Evolutionary conservation across 495 filamentous ascomycete genomes (phyloP).

Genomic region (Podospora pseudocomata): DNA sequence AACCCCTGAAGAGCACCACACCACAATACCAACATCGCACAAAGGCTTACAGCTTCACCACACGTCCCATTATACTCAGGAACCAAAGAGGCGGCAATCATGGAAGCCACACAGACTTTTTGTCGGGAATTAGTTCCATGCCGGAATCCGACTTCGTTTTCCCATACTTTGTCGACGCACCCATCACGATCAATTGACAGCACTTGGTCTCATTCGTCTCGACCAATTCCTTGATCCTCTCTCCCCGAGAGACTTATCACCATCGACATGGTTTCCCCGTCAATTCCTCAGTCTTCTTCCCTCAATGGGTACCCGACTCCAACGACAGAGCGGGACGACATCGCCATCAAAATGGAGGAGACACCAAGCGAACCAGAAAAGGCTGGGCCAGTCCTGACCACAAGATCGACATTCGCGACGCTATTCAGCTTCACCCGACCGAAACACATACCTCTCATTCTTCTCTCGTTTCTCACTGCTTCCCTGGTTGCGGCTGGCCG

Average conservation of each 20-base stretch:
- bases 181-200: neutral
- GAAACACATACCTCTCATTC: slow-evolving; percentile 55
- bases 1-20: neutral
- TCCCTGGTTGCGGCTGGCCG: slow-evolving; percentile 58
- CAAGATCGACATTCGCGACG: slow-evolving; percentile 33
- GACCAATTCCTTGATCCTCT: neutral
- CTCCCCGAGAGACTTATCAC: neutral
- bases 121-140: neutral
- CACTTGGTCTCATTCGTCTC: neutral
- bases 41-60: slow-evolving; percentile 19
- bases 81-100: slow-evolving; percentile 2
- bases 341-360: slow-evolving; percentile 9
- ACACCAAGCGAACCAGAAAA: neutral
- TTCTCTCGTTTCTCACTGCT: slow-evolving; percentile 49
- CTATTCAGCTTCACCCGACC: slow-evolving; percentile 71
- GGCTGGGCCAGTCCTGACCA: slow-evolving; percentile 8
- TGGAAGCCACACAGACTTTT: neutral
- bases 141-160: neutral
- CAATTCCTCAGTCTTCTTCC: neutral
- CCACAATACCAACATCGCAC: slow-evolving; percentile 30
- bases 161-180: neutral
- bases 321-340: neutral
- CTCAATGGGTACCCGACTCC: neutral
- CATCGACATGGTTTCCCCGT: neutral
- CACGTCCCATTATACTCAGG: slow-evolving; percentile 6